phyloP scores from a whole-genome alignment of 2,329 filamentous ascomycete species.

The Nannizziopsis arthrosporioides region DNA sequence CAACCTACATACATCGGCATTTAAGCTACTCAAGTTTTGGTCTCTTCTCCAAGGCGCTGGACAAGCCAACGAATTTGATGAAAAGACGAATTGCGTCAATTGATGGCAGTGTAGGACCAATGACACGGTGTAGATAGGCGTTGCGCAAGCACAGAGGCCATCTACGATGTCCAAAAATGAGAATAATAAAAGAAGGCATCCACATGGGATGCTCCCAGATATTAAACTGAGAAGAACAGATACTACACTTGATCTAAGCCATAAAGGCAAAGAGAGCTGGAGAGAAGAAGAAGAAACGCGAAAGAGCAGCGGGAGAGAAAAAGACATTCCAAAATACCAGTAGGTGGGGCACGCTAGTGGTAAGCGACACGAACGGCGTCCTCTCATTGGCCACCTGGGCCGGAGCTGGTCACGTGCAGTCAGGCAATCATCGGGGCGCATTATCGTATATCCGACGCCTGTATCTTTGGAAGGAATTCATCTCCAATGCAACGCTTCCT shows the following conservation, averaged over 20 bases:
- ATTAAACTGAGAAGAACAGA: constrained; percentile 98
- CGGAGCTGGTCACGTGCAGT: no score
- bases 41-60: constrained; percentile 47
- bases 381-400: constrained; percentile 8
- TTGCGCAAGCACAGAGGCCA: constrained; percentile 62
- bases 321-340: constrained; percentile 25
- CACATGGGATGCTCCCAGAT: constrained; percentile 69
- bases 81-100: constrained; percentile 58
- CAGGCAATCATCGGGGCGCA: no score
- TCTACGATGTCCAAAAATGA: constrained; percentile 55
- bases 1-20: no score
- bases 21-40: background rate
- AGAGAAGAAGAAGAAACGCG: constrained; percentile 35
- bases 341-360: constrained; percentile 17
- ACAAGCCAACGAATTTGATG: constrained; percentile 45
- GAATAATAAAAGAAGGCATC: constrained; percentile 65
- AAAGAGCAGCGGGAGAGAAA: constrained; percentile 17
- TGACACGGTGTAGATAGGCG: constrained; percentile 56
- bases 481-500: no score
- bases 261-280: constrained; percentile 44
- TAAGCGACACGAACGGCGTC: constrained; percentile 8
- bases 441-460: no score
- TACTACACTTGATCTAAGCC: constrained; percentile 91
- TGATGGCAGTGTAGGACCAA: constrained; percentile 63
- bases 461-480: no score